These are phyloP conservation scores for Excoecaria agallocha DNA, from an alignment of 345 rosid genomes.

Conservation along the genomic window DNA sequence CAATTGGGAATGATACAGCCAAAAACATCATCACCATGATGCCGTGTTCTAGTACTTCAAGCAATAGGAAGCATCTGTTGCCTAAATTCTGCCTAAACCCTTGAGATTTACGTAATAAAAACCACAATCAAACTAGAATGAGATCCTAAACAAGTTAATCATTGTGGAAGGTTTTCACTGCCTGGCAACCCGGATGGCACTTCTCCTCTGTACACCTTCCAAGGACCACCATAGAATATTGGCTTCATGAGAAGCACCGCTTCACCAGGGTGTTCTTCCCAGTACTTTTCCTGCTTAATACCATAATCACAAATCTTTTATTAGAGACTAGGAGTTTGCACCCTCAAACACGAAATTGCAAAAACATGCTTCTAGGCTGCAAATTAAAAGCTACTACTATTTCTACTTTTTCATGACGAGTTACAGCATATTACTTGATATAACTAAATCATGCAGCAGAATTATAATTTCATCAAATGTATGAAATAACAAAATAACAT, in stretches of 20 bases:
- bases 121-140: not conserved
- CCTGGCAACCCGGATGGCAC: conserved; percentile 13
- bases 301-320: conserved; percentile 17
- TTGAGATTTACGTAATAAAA: not conserved
- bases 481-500: not conserved
- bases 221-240: conserved; percentile 69
- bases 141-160: not conserved
- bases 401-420: not conserved
- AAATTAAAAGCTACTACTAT: not conserved
- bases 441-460: not conserved
- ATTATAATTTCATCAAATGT: not conserved
- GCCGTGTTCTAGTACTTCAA: no score
- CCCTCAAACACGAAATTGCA: not conserved
- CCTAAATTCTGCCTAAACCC: not conserved
- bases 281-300: conserved; percentile 69
- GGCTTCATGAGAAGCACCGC: conserved; percentile 82
- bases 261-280: conserved; percentile 93
- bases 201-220: conserved; percentile 76
- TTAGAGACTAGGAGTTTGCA: conserved; percentile 8
- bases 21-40: no score
- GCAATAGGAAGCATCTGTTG: not conserved
- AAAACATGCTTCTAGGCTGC: not conserved
- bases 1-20: no score
- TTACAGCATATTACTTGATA: not conserved
- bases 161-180: not conserved